Base-by-base conservation (phyloP, 2,329 filamentous ascomycete genomes). In the Alternaria conjuncta region DNA sequence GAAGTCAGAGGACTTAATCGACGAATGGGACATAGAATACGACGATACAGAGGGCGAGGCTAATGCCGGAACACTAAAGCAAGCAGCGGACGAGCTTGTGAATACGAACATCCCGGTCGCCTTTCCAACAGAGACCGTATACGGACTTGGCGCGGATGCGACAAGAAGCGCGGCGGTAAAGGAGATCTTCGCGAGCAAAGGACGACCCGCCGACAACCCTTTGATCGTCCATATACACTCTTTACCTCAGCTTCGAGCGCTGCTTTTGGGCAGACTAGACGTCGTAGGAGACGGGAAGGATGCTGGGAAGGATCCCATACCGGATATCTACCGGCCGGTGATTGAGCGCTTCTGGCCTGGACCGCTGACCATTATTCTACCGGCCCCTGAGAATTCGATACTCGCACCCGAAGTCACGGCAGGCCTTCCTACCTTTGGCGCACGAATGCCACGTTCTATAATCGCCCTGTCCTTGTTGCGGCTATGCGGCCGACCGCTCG, bases 41-140 rank as follows among this genome's bases (percentile, higher is more conserved):
- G 50, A 60, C 44, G 44, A 55, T n/a, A 53, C 56, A 55, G 67
- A 65, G 12, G 60, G 67, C 25, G 84, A 82, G 3, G 86, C 87
- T 69, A 81, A 83, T 55, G 57, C 57, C 4, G 79, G 83, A 36
- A 81, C 84, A 60, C 84, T 97, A 41, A 81, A 83, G 61, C 82
- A 88, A 59, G 93, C 93, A 1, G 93, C 92, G 3, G 77, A 85
- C 12, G 85, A 89, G 67, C 83, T 97, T 36, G 86, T 84, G 55
- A 84, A 84, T 18, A 89, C 86, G 55, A 86, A 92, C 75, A 86
- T 86, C 4, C 96, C 96, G 5, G 93, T 99, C 51, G 96, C 93
- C 1, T 99, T 99, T 77, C 96, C 96, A 1, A 99, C 96, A 0
- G 96, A 99, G 82, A 99, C 96, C 0, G 96, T 99, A 1, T 99